Conservation (phyloP, 2,329 filamentous ascomycete species). For the Aaosphaeria arxii region DNA sequence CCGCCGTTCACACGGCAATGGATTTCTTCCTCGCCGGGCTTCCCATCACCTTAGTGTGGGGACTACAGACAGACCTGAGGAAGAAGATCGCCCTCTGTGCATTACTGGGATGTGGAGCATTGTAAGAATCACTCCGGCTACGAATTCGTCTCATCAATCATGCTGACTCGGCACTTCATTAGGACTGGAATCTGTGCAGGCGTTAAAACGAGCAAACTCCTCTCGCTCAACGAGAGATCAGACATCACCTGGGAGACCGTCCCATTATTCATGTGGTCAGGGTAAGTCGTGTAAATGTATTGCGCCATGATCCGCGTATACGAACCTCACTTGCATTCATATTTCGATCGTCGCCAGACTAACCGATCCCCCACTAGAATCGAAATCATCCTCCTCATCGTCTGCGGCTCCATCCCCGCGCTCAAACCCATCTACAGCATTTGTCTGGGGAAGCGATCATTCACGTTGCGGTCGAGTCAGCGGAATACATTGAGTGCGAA, state of each 20-base stretch:
- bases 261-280: slow-evolving; percentile 16
- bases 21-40: slow-evolving; percentile 14
- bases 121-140: slow-evolving; percentile 7
- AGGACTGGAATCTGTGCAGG: slow-evolving; percentile 17
- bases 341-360: too few species aligned
- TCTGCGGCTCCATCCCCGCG: slow-evolving; percentile 18
- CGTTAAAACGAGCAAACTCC: slow-evolving; percentile 13
- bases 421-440: slow-evolving; percentile 19
- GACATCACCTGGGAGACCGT: slow-evolving; percentile 20
- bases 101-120: slow-evolving; percentile 14
- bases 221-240: slow-evolving; percentile 9
- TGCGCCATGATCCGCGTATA: too few species aligned
- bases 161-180: not conserved
- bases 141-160: not conserved
- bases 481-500: not conserved
- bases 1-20: slow-evolving; percentile 8
- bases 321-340: too few species aligned
- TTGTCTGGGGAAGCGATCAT: slow-evolving; percentile 10
- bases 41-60: slow-evolving; percentile 14
- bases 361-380: slow-evolving; percentile 3
- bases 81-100: slow-evolving; percentile 14
- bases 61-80: slow-evolving; percentile 11
- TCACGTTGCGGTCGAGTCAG: slow-evolving; percentile 3
- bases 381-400: slow-evolving; percentile 16
- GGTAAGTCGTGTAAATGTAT: not conserved